Evolutionary conservation across 164 flowering plant genomes (phyloP).

Genomic region (grape (Vitis vinifera)): DNA sequence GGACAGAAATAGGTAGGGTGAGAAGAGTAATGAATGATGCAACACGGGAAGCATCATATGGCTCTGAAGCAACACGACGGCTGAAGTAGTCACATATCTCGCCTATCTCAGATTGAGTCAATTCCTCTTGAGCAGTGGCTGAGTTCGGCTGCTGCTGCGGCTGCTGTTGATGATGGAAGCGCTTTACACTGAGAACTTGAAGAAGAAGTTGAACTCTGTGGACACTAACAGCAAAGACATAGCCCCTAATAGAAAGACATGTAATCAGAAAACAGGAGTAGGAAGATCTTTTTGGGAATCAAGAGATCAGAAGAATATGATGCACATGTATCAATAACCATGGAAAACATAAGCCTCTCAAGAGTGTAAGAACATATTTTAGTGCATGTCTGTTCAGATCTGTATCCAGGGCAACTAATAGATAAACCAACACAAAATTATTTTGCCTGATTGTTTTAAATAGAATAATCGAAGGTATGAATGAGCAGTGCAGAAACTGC

Average conservation of each 20-base stretch:
- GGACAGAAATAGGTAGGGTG: constrained; percentile 87
- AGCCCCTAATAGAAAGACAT: constrained; percentile 59
- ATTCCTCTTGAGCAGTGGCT: constrained; percentile 67
- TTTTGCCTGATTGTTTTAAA: too few relatives aligned
- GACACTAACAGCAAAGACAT: constrained; percentile 97
- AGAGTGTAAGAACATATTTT: too few relatives aligned
- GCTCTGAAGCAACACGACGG: constrained; percentile 98
- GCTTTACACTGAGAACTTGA: constrained; percentile 92
- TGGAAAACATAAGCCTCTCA: too few relatives aligned
- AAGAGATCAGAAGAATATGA: too few relatives aligned
- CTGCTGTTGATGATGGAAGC: constrained; percentile 88
- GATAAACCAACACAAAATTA: too few relatives aligned
- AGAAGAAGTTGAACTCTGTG: constrained; percentile 97
- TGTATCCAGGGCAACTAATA: too few relatives aligned
- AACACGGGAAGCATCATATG: constrained; percentile 97
- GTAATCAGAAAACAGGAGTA: constrained; percentile 1
- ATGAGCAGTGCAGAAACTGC: too few relatives aligned
- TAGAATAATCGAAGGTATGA: too few relatives aligned
- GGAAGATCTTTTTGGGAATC: not conserved
- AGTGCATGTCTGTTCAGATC: too few relatives aligned
- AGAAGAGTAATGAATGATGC: constrained; percentile 99
- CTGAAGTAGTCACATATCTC: constrained; percentile 98
- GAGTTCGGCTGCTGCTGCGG: constrained; percentile 75
- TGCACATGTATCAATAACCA: too few relatives aligned
- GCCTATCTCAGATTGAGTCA: constrained; percentile 73